A percentile compares a stretch with the other conserved stretches of the same genome.
These are phyloP conservation scores for Colletotrichum lini DNA, from an alignment of 2,329 filamentous ascomycete species.

Conservation along the genomic window DNA sequence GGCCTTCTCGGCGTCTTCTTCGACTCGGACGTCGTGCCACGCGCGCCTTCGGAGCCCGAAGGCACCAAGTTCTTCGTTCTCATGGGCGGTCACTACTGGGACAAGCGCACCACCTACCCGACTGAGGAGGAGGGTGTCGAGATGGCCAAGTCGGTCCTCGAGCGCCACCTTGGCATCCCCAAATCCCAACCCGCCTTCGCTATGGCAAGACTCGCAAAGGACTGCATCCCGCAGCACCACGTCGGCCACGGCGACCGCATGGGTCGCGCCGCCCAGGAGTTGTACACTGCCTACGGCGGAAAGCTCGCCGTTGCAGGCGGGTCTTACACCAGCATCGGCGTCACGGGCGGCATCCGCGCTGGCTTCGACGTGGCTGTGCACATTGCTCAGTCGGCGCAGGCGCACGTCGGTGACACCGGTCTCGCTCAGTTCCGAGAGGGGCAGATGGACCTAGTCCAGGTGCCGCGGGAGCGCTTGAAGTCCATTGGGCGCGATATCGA, in stretches of 20 bases:
- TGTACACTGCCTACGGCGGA: slow-evolving; percentile 71
- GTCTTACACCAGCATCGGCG: slow-evolving; percentile 67
- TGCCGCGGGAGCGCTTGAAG: background rate
- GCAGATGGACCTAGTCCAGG: background rate
- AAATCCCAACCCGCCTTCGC: slow-evolving; percentile 71
- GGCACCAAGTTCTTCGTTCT: slow-evolving; percentile 81
- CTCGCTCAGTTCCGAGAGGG: slow-evolving; percentile 47
- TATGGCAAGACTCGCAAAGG: slow-evolving; percentile 69
- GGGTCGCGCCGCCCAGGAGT: slow-evolving; percentile 66
- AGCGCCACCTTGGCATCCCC: slow-evolving; percentile 81
- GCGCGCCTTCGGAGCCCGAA: slow-evolving; percentile 51
- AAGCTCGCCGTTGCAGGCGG: slow-evolving; percentile 75
- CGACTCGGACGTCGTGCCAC: slow-evolving; percentile 74
- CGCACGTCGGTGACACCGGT: slow-evolving; percentile 52
- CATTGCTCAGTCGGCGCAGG: slow-evolving; percentile 47
- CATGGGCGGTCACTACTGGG: slow-evolving; percentile 94
- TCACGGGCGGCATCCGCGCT: slow-evolving; percentile 66
- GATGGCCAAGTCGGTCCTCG: slow-evolving; percentile 79
- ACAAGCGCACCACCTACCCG: slow-evolving; percentile 81
- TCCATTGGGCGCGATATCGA: slow-evolving; percentile 29
- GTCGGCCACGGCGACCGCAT: slow-evolving; percentile 82
- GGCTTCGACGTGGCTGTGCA: slow-evolving; percentile 60
- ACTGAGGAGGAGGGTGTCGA: slow-evolving; percentile 74
- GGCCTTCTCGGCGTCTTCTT: slow-evolving; percentile 92
- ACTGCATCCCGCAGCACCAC: slow-evolving; percentile 93